These are phyloP conservation scores for Phytophthora fragariae DNA, from an alignment of 352 stramenopile species.

Conservation along the genomic window DNA sequence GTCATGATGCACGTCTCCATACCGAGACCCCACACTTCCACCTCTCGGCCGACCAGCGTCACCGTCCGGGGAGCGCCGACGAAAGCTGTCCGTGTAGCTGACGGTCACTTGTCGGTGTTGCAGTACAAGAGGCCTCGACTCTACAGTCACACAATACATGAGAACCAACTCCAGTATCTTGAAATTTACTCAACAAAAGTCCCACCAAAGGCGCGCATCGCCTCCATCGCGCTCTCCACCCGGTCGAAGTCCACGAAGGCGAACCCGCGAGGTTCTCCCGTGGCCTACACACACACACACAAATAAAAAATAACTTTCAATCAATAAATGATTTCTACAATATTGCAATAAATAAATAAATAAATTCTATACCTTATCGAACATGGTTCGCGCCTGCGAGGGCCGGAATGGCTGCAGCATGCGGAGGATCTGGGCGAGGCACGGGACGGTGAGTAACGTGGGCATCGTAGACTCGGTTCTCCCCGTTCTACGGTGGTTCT, in stretches of 20 bases:
- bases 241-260: slow-evolving; percentile 81
- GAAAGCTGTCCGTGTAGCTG: slow-evolving; percentile 57
- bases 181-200: not conserved
- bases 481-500: slow-evolving; percentile 18
- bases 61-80: slow-evolving; percentile 25
- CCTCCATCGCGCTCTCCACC: slow-evolving; percentile 59
- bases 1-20: slow-evolving; percentile 4
- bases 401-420: slow-evolving; percentile 63
- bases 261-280: slow-evolving; percentile 76
- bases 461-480: not conserved
- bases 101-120: slow-evolving; percentile 53
- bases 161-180: not conserved
- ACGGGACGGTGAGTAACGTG: slow-evolving; percentile 31
- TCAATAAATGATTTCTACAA: not conserved
- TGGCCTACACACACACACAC: slow-evolving; percentile 32
- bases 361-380: slow-evolving; percentile 60
- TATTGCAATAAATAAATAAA: not conserved
- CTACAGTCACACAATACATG: slow-evolving; percentile 35
- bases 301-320: not conserved
- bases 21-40: slow-evolving; percentile 11
- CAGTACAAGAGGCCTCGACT: slow-evolving; percentile 60
- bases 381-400: slow-evolving; percentile 57
- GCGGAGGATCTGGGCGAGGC: slow-evolving; percentile 59
- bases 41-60: slow-evolving; percentile 20
- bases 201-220: slow-evolving; percentile 69